phyloP scores from a whole-genome alignment of 2,329 filamentous ascomycete genomes.

The Ophiostoma piceae region DNA sequence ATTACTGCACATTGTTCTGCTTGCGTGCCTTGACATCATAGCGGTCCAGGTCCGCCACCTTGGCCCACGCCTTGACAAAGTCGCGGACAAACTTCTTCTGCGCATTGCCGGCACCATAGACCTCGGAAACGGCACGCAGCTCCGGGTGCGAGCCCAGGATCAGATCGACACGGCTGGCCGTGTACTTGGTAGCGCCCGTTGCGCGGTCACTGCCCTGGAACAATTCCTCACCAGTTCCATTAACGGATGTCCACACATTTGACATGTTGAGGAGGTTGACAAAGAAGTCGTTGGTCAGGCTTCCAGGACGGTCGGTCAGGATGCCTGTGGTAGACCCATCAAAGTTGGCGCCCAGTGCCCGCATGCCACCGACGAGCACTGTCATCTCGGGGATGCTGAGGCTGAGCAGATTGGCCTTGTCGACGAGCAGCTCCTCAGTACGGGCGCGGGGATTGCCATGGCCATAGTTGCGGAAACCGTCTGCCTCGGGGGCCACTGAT shows the following conservation, averaged over 20 bases:
- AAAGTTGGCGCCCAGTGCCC: constrained; percentile 63
- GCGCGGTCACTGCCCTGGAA: constrained; percentile 63
- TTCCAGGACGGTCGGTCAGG: constrained; percentile 61
- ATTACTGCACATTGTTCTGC: constrained; percentile 6
- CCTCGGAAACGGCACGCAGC: constrained; percentile 64
- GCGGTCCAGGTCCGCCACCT: constrained; percentile 69
- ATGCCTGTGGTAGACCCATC: constrained; percentile 64
- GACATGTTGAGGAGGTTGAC: constrained; percentile 67
- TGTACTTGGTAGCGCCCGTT: constrained; percentile 62
- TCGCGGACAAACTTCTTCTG: constrained; percentile 63
- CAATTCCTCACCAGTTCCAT: constrained; percentile 41
- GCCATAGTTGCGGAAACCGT: constrained; percentile 78
- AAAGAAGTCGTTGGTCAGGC: constrained; percentile 76
- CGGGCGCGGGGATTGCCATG: constrained; percentile 54
- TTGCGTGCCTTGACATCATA: constrained; percentile 48
- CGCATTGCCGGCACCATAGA: constrained; percentile 59
- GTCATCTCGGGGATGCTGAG: constrained; percentile 67
- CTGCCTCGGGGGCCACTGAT: constrained; percentile 57
- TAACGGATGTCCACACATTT: constrained; percentile 59
- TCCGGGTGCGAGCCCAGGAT: constrained; percentile 71
- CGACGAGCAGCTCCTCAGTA: constrained; percentile 65
- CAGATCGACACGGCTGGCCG: constrained; percentile 62
- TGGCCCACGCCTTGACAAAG: constrained; percentile 66
- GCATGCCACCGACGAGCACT: constrained; percentile 66
- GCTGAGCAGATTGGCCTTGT: constrained; percentile 65